A percentile compares a stretch with the other conserved stretches of the same genome.
These are phyloP conservation scores for Fusarium sp. DNA, from an alignment of 2,329 filamentous ascomycete genomes.

Conservation along the genomic window DNA sequence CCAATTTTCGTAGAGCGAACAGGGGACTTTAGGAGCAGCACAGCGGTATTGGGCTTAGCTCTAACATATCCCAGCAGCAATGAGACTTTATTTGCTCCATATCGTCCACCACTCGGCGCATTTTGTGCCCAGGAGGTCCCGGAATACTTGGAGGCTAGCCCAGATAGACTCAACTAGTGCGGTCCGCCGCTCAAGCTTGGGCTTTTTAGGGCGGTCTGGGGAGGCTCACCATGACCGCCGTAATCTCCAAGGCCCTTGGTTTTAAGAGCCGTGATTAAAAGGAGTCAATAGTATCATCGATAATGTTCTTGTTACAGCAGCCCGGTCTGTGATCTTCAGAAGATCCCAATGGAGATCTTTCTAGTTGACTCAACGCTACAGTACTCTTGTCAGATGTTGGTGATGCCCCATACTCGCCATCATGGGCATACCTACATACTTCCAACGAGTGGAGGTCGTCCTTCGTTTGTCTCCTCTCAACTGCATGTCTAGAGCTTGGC, in stretches of 20 bases:
- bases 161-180: constrained; percentile 20
- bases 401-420: constrained; percentile 6
- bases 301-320: constrained; percentile 9
- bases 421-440: not conserved
- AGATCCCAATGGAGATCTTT: constrained; percentile 25
- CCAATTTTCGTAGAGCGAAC: constrained; percentile 19
- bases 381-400: not conserved
- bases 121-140: constrained; percentile 26
- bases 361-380: not conserved
- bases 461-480: constrained; percentile 9
- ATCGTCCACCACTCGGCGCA: constrained; percentile 38
- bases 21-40: constrained; percentile 25
- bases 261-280: constrained; percentile 28
- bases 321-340: constrained; percentile 15
- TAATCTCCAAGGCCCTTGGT: constrained; percentile 32
- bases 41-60: constrained; percentile 39
- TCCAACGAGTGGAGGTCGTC: constrained; percentile 1
- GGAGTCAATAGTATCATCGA: constrained; percentile 10
- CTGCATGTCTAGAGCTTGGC: constrained; percentile 21
- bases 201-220: constrained; percentile 14
- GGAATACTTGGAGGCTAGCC: constrained; percentile 21
- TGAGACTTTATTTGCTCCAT: constrained; percentile 29
- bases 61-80: constrained; percentile 18
- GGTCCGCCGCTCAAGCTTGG: constrained; percentile 32
- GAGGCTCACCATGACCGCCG: not conserved